Percentiles rank a stretch among this genome's conserved stretches.
These are phyloP conservation scores for Fusarium staphyleae DNA, from an alignment of 2,329 filamentous ascomycete genomes.

Conservation along the genomic window DNA sequence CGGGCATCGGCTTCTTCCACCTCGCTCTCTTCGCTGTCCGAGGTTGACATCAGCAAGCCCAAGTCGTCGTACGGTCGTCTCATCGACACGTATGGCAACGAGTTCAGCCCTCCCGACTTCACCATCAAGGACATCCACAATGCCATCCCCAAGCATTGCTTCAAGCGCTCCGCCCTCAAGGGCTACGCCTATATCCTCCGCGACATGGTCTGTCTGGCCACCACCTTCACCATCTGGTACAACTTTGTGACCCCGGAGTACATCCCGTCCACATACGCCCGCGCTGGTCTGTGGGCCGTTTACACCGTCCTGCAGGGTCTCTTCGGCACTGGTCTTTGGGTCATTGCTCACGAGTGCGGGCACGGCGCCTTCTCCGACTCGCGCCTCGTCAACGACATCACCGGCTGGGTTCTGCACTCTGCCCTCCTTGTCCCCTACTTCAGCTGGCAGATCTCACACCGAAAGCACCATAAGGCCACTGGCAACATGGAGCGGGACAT, in stretches of 20 bases:
- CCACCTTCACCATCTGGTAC: slow-evolving; percentile 88
- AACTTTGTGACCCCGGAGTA: slow-evolving; percentile 87
- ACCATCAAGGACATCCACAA: slow-evolving; percentile 97
- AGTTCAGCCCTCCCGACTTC: slow-evolving; percentile 92
- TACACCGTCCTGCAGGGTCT: slow-evolving; percentile 88
- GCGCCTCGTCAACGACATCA: slow-evolving; percentile 86
- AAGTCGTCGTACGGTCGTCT: slow-evolving; percentile 66
- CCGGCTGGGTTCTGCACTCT: slow-evolving; percentile 92
- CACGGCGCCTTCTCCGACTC: slow-evolving; percentile 97
- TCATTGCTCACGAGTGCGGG: slow-evolving; percentile 96
- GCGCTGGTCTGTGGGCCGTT: slow-evolving; percentile 68
- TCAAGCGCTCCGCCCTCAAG: slow-evolving; percentile 78
- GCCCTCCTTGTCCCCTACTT: slow-evolving; percentile 93
- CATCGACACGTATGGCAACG: slow-evolving; percentile 91
- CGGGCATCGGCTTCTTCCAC: slow-evolving; percentile 78
- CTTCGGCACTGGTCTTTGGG: slow-evolving; percentile 93
- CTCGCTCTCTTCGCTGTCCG: slow-evolving; percentile 88
- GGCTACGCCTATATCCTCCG: slow-evolving; percentile 85
- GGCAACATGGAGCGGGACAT: slow-evolving; percentile 98
- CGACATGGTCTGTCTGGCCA: slow-evolving; percentile 74
- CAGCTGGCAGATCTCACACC: slow-evolving; percentile 99
- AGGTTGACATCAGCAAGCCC: slow-evolving; percentile 57
- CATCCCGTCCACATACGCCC: slow-evolving; percentile 72
- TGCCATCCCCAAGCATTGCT: slow-evolving; percentile 98
- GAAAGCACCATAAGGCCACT: slow-evolving; percentile 99